Evolutionary conservation across 1,284 basidiomycete species (phyloP).

Genomic region (Caloboletus firmus): DNA sequence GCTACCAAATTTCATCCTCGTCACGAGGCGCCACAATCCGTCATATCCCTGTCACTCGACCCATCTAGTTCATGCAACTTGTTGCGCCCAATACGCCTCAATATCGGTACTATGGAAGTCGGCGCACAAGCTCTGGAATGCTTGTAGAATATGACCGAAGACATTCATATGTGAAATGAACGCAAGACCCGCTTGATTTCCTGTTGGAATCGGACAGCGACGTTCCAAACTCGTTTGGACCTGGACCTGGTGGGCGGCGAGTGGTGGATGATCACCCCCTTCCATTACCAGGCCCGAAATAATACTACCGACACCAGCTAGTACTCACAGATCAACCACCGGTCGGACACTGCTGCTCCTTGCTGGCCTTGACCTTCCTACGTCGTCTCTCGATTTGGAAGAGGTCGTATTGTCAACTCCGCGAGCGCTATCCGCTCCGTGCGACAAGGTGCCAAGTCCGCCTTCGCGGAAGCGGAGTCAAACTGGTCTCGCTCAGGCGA

Average conservation of each 20-base stretch:
- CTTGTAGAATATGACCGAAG: neutral
- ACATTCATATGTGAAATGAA: neutral
- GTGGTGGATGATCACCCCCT: neutral
- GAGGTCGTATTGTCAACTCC: conserved; percentile 27
- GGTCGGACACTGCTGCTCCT: neutral
- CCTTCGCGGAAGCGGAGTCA: conserved; percentile 36
- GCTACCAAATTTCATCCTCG: neutral
- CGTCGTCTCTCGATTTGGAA: conserved; percentile 33
- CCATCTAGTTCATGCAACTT: neutral
- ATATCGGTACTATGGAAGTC: conserved; percentile 11
- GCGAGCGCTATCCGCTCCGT: conserved; percentile 26
- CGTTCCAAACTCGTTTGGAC: neutral
- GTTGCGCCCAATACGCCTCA: neutral
- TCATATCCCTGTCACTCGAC: conserved; percentile 3
- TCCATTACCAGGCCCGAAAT: neutral
- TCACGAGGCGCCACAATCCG: neutral
- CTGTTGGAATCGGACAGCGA: neutral
- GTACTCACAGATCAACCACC: neutral
- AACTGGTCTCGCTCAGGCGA: conserved; percentile 1
- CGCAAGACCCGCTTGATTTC: neutral
- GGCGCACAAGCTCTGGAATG: neutral
- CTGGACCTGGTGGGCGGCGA: neutral
- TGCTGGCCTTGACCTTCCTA: conserved; percentile 13
- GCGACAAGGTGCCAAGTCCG: conserved; percentile 24
- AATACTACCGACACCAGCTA: neutral